Evolutionary conservation across 1,139 yeast species (phyloP), one percentile per base, ranked within the genome.

Genomic region (Zhuliangozyma blackwelliae): DNA sequence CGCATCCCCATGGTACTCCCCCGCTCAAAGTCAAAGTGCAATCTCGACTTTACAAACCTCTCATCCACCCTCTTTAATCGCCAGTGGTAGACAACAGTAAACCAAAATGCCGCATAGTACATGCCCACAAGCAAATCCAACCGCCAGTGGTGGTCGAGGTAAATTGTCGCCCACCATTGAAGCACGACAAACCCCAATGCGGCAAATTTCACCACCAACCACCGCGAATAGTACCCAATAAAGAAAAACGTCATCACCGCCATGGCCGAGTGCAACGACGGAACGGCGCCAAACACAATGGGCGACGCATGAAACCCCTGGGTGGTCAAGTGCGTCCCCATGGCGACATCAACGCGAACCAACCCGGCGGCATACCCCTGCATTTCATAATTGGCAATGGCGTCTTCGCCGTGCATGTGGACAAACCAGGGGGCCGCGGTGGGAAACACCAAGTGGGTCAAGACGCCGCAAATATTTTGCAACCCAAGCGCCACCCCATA

Each of bases 131-230:
- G 55, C 35, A 80, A 59, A 48, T 82, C 88, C 27, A 80, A 56
- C 43, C 85, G 62, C 74, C 82, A 82, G 57, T 82, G 88, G 54
- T 82, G 89, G 51, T 79, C 86, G 41, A 82, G 57, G 49, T 82
- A 82, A 57, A 82, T 79, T 10, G 88, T 79, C 19, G 84, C 79
- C 87, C 87, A 82, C 82, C 87, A 79, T 52, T 81, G 88, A 34
- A 78, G 52, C 5, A 63, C 41, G 33, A 76, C 74, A 61, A 76
- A 65, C 4, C 39, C 29, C 37, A 66, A 46, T 38, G 70, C 62
- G 25, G 55, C 40, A 12, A 54, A 32, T 49, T 72, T 61, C 44
- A 72, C 54, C 1, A 54, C 29, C 2, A 48, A 49, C 69, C 72
- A 68, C 41, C 54, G 62, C 40, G 72, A 49, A 46, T 65, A 65